Base-by-base conservation (phyloP, 768 basidiomycete species). In the Pleurotus eryngii region DNA sequence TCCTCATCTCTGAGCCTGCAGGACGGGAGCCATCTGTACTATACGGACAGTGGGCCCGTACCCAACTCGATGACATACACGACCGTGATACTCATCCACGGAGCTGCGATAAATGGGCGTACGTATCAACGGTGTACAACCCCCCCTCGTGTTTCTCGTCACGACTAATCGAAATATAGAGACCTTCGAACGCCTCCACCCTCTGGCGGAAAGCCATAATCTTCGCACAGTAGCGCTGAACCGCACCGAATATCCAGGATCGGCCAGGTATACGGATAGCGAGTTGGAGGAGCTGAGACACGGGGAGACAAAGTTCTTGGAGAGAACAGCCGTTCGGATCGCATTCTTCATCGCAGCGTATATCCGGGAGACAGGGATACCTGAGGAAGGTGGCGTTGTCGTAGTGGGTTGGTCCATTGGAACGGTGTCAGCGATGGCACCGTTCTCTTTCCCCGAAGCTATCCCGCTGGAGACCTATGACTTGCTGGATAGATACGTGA, bases 391-490 rank as follows among this genome's bases (percentile, higher is more conserved):
- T 2, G 66, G 66, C 6, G 35, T 65, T 17, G 57, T 60, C 9
- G 40, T 66, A 17, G 49, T 60, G 55, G 65, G 63, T 2, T 67
- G 66, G 66, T 67, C 66, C 12, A 17, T 57, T 5, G 66, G 65
- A n/a, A 57, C 46, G 17, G 35, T 55, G 2, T 59, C 55, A 1
- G 46, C 53, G 6, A 24, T 65, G 22, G 35, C 55, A 5, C 20
- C 59, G 11, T 26, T 59, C 17, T 35, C 37, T 15, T 37, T 60
- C 42, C 51, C 62, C 9, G 26, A 59, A 8, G 47, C 50, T 8
- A 20, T 59, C 3, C 40, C 50, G 4, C 27, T 56, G n/a, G 50
- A 51, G 8, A 26, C 51, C 5, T 59, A 43, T 18, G 24, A 49
- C 5, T 7, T 37, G 14, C 37, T 63, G 7, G 46, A 56, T 50